phyloP scores from a whole-genome alignment of 345 rosid species.

The Acer saccharum region DNA sequence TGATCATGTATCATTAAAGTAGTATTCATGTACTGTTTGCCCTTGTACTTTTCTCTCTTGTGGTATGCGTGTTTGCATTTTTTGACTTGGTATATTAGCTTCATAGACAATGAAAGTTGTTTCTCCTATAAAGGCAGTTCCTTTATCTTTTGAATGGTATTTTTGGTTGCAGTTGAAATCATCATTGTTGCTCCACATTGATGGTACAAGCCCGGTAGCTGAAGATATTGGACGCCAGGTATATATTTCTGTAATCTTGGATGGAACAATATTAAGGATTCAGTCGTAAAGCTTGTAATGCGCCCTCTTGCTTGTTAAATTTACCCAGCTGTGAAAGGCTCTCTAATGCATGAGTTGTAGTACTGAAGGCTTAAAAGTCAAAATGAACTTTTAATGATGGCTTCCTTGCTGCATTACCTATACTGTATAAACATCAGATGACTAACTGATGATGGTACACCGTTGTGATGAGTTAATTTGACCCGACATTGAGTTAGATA shows the following conservation, averaged over 20 bases:
- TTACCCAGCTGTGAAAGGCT: not conserved
- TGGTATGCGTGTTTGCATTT: not conserved
- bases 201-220: conserved; percentile 94
- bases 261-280: not conserved
- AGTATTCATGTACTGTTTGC: not conserved
- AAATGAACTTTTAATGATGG: not conserved
- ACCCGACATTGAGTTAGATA: not conserved
- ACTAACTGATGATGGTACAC: not conserved
- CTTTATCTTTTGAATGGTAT: not conserved
- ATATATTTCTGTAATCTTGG: conserved; percentile 8
- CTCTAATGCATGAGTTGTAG: not conserved
- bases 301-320: not conserved
- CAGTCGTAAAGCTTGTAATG: not conserved
- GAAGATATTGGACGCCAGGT: conserved; percentile 99
- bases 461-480: not conserved
- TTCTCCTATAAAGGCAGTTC: not conserved
- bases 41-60: not conserved
- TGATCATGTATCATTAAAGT: not conserved
- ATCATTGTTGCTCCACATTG: conserved; percentile 86
- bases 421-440: not conserved
- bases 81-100: not conserved
- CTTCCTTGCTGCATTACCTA: not conserved
- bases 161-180: conserved; percentile 76
- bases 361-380: not conserved
- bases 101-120: not conserved